Conservation (phyloP, 306 rosid species). For the Lathyrus tuberosus region DNA sequence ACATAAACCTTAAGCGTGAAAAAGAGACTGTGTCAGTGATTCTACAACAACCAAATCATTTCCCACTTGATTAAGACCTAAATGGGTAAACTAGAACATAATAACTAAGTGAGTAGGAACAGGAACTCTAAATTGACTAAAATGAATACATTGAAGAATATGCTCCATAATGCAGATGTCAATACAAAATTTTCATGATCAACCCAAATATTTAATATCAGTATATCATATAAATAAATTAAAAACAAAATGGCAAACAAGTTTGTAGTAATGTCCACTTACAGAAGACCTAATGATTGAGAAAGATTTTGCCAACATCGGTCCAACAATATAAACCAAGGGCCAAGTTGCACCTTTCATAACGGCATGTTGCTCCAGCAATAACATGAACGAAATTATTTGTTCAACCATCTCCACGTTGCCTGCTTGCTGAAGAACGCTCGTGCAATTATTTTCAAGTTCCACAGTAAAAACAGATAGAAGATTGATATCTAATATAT, state of each 20-base stretch:
- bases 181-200: slow-evolving; percentile 7
- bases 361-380: slow-evolving; percentile 71
- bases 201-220: slow-evolving; percentile 10
- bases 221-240: not conserved
- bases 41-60: slow-evolving; percentile 6
- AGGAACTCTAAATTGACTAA: slow-evolving; percentile 17
- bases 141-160: slow-evolving; percentile 25
- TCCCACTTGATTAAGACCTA: slow-evolving; percentile 10
- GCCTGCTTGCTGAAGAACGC: slow-evolving; percentile 54
- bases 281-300: slow-evolving; percentile 70
- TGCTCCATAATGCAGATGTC: slow-evolving; percentile 9
- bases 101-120: slow-evolving; percentile 4
- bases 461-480: slow-evolving; percentile 58
- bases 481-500: slow-evolving; percentile 55
- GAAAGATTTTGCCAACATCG: slow-evolving; percentile 72
- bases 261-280: slow-evolving; percentile 49
- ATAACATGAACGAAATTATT: slow-evolving; percentile 61
- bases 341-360: slow-evolving; percentile 83
- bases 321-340: slow-evolving; percentile 80
- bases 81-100: slow-evolving; percentile 26
- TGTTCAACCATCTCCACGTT: slow-evolving; percentile 55
- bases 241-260: slow-evolving; percentile 22
- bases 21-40: slow-evolving; percentile 18
- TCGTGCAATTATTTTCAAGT: slow-evolving; percentile 61
- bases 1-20: not conserved